Evolutionary conservation across 2,329 filamentous ascomycete species (phyloP), one percentile per base, ranked within the genome.

Genomic region (Bipolaris sorokiniana): DNA sequence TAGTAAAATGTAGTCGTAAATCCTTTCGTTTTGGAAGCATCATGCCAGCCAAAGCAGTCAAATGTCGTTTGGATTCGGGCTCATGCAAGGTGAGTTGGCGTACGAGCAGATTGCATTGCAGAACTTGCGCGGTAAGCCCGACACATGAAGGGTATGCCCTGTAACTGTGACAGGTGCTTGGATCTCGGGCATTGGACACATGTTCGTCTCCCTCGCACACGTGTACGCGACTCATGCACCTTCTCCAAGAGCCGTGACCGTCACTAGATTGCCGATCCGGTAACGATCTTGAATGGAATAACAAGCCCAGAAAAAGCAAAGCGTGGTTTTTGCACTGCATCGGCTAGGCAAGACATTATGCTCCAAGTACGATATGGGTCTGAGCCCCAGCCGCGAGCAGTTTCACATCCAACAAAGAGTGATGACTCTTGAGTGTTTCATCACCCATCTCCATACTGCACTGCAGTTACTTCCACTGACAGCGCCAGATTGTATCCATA

Each of bases 131-230:
- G 45, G 55, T 58, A 58, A 51, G 51, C 41, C 45, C 40, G 34
- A 42, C 45, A 40, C 51, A 46, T 49, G 28, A n/a, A 46, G 40
- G 33, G 16, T 22, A 34, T 51, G 34, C 40, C n/a, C 33, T 42
- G 44, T 18, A 23, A 33, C 38, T n/a, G 23, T 44, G 45, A 54
- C 26, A 33, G 45, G 20, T 48, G 45, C 55, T 49, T 45, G 40
- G 51, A 58, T 54, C 38, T 54, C 48, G 51, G 55, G 55, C 55
- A 58, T 49, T 58, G 55, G 55, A 51, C 55, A 58, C 50, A 58
- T 54, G 55, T 54, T 58, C 55, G 38, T 54, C 50, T 36, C 47
- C 47, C 42, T 50, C 31, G 55, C 55, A 54, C 33, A 54, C 55
- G 55, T 58, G 55, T 58, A 45, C 51, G 42, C 49, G 50, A 54